phyloP scores from a whole-genome alignment of 257 asterid genomes.

The Plantago major region DNA sequence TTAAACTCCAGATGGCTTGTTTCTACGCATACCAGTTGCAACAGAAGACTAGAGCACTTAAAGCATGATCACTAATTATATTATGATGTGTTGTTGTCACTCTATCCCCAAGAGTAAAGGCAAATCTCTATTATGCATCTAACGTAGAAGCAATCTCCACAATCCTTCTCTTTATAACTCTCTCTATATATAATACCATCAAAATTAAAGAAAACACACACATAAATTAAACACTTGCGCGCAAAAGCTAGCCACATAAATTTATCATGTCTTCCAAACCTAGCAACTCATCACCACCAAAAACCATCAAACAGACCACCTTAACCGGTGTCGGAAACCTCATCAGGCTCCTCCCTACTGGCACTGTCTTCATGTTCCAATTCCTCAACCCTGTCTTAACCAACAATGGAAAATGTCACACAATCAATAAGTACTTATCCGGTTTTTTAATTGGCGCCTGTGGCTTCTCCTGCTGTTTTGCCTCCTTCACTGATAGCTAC shows the following conservation, averaged over 20 bases:
- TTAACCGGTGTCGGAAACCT: conserved; percentile 59
- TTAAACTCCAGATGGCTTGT: no score
- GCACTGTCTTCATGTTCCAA: conserved; percentile 56
- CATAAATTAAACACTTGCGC: no score
- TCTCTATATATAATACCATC: no score
- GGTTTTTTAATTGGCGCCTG: conserved; percentile 35
- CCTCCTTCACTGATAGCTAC: conserved; percentile 82
- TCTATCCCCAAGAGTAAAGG: conserved; percentile 18
- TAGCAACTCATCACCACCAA: conserved; percentile 10
- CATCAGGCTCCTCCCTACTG: conserved; percentile 67
- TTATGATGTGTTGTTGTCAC: no score
- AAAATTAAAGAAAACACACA: no score
- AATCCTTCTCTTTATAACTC: no score
- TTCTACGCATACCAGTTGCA: no score
- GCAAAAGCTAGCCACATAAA: no score
- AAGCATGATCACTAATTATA: conserved; percentile 1
- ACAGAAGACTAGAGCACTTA: not conserved
- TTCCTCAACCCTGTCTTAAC: conserved; percentile 78
- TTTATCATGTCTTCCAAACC: conserved; percentile 33
- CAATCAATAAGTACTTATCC: conserved; percentile 49
- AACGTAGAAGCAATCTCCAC: conserved; percentile 23
- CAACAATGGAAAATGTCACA: conserved; percentile 65
- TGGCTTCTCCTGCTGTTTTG: conserved; percentile 54
- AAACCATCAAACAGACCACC: conserved; percentile 31
- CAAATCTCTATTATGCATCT: conserved; percentile 16